Percentiles rank a stretch among this genome's conserved stretches.
phyloP scores from a whole-genome alignment of 1,139 yeast genomes.

The Taphrina deformans region DNA sequence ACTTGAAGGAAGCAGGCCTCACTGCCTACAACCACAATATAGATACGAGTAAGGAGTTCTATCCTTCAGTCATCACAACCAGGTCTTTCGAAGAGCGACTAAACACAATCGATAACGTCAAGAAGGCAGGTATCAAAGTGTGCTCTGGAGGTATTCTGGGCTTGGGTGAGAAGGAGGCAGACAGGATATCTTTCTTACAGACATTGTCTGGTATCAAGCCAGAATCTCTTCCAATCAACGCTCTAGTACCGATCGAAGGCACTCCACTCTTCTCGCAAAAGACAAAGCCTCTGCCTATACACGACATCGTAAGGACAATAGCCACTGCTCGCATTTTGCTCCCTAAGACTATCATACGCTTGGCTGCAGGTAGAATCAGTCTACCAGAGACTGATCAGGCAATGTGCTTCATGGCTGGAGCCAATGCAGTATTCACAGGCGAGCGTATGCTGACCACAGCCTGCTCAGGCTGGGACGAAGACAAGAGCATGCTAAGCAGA shows the following conservation, averaged over 20 bases:
- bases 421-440: constrained; percentile 79
- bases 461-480: constrained; percentile 87
- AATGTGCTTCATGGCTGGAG: constrained; percentile 73
- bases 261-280: constrained; percentile 60
- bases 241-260: constrained; percentile 75
- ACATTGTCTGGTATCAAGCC: constrained; percentile 77
- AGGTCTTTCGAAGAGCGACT: constrained; percentile 70
- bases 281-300: constrained; percentile 59
- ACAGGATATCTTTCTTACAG: constrained; percentile 66
- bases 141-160: constrained; percentile 83
- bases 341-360: constrained; percentile 69
- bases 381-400: constrained; percentile 78
- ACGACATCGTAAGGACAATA: constrained; percentile 64
- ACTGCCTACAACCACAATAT: constrained; percentile 82
- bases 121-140: constrained; percentile 64
- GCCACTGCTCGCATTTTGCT: constrained; percentile 74
- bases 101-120: constrained; percentile 63
- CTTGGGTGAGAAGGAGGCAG: constrained; percentile 70
- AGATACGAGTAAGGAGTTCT: constrained; percentile 76
- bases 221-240: constrained; percentile 77
- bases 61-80: constrained; percentile 69
- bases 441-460: constrained; percentile 78
- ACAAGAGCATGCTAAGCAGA: constrained; percentile 60
- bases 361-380: constrained; percentile 80
- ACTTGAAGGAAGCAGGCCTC: constrained; percentile 64